These are phyloP conservation scores for Epicoccum nigrum DNA, from an alignment of 2,329 filamentous ascomycete species.

Conservation along the genomic window DNA sequence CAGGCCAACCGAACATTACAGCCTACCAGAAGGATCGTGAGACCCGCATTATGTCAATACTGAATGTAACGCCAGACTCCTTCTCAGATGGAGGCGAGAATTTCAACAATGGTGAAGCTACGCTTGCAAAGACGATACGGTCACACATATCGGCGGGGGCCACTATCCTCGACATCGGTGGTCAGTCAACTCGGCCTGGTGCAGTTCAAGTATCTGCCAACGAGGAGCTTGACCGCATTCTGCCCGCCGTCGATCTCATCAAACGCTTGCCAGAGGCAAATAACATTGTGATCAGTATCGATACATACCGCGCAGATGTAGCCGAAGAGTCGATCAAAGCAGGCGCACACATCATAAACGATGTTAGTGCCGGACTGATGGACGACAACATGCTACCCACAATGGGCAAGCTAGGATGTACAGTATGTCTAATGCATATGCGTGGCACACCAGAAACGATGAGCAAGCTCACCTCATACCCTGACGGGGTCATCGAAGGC, in stretches of 20 bases:
- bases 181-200: constrained; percentile 87
- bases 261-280: constrained; percentile 67
- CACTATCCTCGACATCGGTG: constrained; percentile 88
- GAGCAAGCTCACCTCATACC: constrained; percentile 68
- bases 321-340: constrained; percentile 76
- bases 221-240: constrained; percentile 77
- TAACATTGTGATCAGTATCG: constrained; percentile 78
- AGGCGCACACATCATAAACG: constrained; percentile 93
- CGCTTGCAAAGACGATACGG: constrained; percentile 64
- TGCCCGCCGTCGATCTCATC: constrained; percentile 79
- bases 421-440: constrained; percentile 91
- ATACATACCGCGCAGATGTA: constrained; percentile 88
- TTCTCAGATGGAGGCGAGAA: constrained; percentile 86
- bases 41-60: constrained; percentile 89
- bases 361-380: constrained; percentile 82
- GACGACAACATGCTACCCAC: constrained; percentile 83
- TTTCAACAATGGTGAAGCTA: constrained; percentile 48
- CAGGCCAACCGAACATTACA: constrained; percentile 37
- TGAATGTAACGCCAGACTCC: constrained; percentile 94
- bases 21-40: constrained; percentile 34
- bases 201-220: constrained; percentile 70
- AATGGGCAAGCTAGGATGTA: constrained; percentile 76
- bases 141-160: constrained; percentile 72
- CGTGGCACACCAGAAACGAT: constrained; percentile 85
- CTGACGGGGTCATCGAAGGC: constrained; percentile 67